These are phyloP conservation scores for Syzygium syzygioides DNA, from an alignment of 441 rosid species.

Conservation along the genomic window DNA sequence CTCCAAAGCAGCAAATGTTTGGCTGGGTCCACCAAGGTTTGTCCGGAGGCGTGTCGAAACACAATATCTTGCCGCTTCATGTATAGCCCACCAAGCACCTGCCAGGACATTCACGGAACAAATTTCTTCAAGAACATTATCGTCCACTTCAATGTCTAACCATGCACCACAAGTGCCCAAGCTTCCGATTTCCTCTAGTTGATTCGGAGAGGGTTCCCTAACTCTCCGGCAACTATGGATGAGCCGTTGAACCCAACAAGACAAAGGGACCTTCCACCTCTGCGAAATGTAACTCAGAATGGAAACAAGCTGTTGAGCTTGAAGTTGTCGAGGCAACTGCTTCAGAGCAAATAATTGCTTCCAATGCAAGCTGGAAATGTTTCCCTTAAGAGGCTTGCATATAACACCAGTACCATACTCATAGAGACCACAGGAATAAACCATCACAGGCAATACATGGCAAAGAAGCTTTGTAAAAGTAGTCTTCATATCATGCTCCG, in stretches of 20 bases:
- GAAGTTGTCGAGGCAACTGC: conserved; percentile 70
- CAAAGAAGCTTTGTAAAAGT: conserved; percentile 72
- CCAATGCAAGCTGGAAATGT: conserved; percentile 66
- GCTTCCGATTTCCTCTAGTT: conserved; percentile 56
- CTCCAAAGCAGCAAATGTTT: conserved; percentile 98
- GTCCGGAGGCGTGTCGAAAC: conserved; percentile 85
- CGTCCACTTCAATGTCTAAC: conserved; percentile 59
- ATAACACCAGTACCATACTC: conserved; percentile 36
- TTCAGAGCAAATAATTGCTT: conserved; percentile 86
- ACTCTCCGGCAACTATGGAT: conserved; percentile 52
- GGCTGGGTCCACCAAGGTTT: conserved; percentile 98
- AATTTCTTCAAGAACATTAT: conserved; percentile 64
- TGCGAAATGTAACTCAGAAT: conserved; percentile 94
- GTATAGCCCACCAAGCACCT: conserved; percentile 99
- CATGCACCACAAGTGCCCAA: conserved; percentile 34
- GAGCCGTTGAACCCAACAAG: conserved; percentile 89
- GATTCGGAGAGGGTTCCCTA: conserved; percentile 40
- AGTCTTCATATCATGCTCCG: conserved; percentile 56
- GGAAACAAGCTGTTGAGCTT: conserved; percentile 91
- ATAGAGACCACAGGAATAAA: conserved; percentile 53
- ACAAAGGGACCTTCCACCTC: conserved; percentile 89
- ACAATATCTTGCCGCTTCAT: conserved; percentile 96
- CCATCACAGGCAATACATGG: conserved; percentile 58
- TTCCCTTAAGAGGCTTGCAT: conserved; percentile 42
- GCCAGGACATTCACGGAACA: conserved; percentile 82